phyloP scores from a whole-genome alignment of 495 filamentous ascomycete genomes.

The Elasticomyces elasticus region DNA sequence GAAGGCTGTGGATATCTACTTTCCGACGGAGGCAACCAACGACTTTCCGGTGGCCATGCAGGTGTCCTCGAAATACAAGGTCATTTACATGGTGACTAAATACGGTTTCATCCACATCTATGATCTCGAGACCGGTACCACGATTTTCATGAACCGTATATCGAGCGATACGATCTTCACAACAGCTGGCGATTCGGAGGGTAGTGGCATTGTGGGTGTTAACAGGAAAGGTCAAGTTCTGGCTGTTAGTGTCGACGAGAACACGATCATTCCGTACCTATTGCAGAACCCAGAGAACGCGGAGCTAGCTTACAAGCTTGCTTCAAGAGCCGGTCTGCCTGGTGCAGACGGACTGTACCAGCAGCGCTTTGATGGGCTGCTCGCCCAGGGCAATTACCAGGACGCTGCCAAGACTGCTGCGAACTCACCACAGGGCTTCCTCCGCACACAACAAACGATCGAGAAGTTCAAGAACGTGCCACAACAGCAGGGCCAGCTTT shows the following conservation, averaged over 20 bases:
- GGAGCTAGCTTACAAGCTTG: slow-evolving; percentile 85
- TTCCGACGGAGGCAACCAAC: slow-evolving; percentile 84
- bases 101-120: slow-evolving; percentile 99
- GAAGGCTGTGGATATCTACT: slow-evolving; percentile 95
- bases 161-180: slow-evolving; percentile 99
- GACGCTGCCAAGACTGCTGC: slow-evolving; percentile 93
- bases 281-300: slow-evolving; percentile 90
- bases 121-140: slow-evolving; percentile 91
- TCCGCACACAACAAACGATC: slow-evolving; percentile 87
- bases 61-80: slow-evolving; percentile 85
- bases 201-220: slow-evolving; percentile 81
- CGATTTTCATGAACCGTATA: slow-evolving; percentile 99
- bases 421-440: slow-evolving; percentile 90
- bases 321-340: slow-evolving; percentile 83
- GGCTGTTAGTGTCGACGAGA: slow-evolving; percentile 84
- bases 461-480: slow-evolving; percentile 85
- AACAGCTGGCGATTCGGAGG: slow-evolving; percentile 72
- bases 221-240: slow-evolving; percentile 96
- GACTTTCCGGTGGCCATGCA: slow-evolving; percentile 99
- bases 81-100: slow-evolving; percentile 96
- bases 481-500: slow-evolving; percentile 66
- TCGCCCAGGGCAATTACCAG: slow-evolving; percentile 62
- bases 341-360: slow-evolving; percentile 92
- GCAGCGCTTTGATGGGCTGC: slow-evolving; percentile 80
- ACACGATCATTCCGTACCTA: slow-evolving; percentile 81